Percentiles rank a stretch among this genome's conserved stretches.
Evolutionary conservation across 768 basidiomycete genomes (phyloP).

Genomic region (Cubamyces sp.): DNA sequence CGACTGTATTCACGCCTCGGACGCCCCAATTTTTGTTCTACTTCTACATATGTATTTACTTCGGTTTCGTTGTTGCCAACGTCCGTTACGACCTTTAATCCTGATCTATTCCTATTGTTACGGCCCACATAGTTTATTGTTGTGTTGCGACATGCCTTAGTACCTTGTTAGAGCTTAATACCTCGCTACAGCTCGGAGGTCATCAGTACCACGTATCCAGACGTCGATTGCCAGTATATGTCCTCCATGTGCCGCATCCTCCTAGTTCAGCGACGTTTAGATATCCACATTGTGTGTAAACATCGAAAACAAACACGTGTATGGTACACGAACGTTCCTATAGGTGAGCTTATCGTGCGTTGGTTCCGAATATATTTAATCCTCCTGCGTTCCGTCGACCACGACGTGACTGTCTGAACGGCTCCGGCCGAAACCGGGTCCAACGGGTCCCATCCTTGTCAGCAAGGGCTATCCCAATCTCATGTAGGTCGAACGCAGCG

Average conservation of each 20-base stretch:
- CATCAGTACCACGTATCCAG: too few species aligned
- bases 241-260: too few species aligned
- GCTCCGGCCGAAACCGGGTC: not conserved
- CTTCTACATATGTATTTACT: constrained; percentile 1
- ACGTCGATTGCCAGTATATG: too few species aligned
- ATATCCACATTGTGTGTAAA: too few species aligned
- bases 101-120: not conserved
- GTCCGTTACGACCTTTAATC: not conserved
- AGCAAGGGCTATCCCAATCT: not conserved
- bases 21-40: not conserved
- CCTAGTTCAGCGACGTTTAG: too few species aligned
- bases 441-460: constrained; percentile 11
- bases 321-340: too few species aligned
- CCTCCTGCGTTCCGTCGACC: not conserved
- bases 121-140: not conserved
- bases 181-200: too few species aligned
- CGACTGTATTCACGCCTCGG: constrained; percentile 11
- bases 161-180: not conserved
- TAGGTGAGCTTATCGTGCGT: too few species aligned
- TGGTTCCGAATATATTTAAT: not conserved
- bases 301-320: too few species aligned
- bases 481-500: constrained; percentile 1
- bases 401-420: not conserved
- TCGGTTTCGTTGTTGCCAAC: not conserved
- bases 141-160: not conserved